phyloP scores from a whole-genome alignment of 176 grass and related monocot genomes.

The Aegilops speltoides region DNA sequence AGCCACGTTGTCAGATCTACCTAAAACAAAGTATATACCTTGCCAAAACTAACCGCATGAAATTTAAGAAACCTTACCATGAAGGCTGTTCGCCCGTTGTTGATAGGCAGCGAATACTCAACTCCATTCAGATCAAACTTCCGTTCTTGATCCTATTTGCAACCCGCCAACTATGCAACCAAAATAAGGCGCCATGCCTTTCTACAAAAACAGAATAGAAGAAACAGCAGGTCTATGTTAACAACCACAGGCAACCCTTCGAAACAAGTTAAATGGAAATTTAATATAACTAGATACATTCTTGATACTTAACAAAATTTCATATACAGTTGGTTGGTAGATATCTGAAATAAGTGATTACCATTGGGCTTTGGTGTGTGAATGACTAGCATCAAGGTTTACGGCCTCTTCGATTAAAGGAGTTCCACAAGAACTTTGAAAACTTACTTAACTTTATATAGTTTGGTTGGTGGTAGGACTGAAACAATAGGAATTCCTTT shows the following conservation, averaged over 20 bases:
- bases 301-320: not conserved
- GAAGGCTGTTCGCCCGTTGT: slow-evolving; percentile 78
- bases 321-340: not conserved
- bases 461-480: not conserved
- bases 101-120: slow-evolving; percentile 67
- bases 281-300: not conserved
- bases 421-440: not conserved
- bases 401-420: not conserved
- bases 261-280: slow-evolving; percentile 2
- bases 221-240: not conserved
- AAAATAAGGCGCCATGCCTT: slow-evolving; percentile 75
- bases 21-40: not conserved
- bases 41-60: not conserved
- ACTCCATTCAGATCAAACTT: slow-evolving; percentile 61
- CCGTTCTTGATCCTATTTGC: slow-evolving; percentile 82
- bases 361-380: not conserved
- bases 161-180: slow-evolving; percentile 93
- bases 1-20: not conserved
- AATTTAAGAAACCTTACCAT: slow-evolving; percentile 51
- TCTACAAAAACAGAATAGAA: slow-evolving; percentile 35
- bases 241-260: not conserved
- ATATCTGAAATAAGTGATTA: not conserved
- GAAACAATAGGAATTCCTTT: not conserved
- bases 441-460: slow-evolving; percentile 4
- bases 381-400: not conserved